Evolutionary conservation across 371 early-diverging fungal species (phyloP).

Genomic region (Mortierella sp.): DNA sequence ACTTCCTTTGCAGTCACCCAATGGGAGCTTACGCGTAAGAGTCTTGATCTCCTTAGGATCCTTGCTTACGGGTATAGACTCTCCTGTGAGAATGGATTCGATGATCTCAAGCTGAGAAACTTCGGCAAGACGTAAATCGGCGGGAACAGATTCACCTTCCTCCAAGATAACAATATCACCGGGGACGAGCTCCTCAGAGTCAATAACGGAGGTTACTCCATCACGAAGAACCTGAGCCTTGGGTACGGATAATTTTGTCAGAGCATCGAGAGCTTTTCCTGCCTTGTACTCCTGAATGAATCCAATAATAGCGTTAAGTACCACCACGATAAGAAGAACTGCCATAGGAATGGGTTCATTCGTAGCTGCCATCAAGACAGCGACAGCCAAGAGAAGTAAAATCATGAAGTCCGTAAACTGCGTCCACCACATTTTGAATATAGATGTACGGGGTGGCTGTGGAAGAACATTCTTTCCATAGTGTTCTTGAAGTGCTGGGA

Average conservation of each 20-base stretch:
- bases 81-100: conserved; percentile 85
- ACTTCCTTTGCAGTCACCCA: conserved; percentile 87
- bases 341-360: conserved; percentile 79
- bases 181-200: conserved; percentile 71
- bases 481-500: conserved; percentile 72
- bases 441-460: conserved; percentile 81
- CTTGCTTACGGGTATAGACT: conserved; percentile 75
- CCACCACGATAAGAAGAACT: conserved; percentile 78
- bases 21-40: conserved; percentile 73
- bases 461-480: conserved; percentile 89
- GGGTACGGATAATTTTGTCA: conserved; percentile 72
- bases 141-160: conserved; percentile 80
- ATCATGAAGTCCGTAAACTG: conserved; percentile 96
- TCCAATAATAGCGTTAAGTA: conserved; percentile 78
- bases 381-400: conserved; percentile 80
- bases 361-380: conserved; percentile 83
- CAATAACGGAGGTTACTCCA: conserved; percentile 64
- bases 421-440: conserved; percentile 82
- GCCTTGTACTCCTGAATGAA: conserved; percentile 79
- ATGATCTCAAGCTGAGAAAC: conserved; percentile 81
- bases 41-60: conserved; percentile 66
- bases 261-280: conserved; percentile 70
- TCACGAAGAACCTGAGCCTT: conserved; percentile 78
- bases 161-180: conserved; percentile 79
- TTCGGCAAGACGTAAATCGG: conserved; percentile 80